phyloP scores from a whole-genome alignment of 495 filamentous ascomycete genomes.

The Lindgomyces ingoldianus region DNA sequence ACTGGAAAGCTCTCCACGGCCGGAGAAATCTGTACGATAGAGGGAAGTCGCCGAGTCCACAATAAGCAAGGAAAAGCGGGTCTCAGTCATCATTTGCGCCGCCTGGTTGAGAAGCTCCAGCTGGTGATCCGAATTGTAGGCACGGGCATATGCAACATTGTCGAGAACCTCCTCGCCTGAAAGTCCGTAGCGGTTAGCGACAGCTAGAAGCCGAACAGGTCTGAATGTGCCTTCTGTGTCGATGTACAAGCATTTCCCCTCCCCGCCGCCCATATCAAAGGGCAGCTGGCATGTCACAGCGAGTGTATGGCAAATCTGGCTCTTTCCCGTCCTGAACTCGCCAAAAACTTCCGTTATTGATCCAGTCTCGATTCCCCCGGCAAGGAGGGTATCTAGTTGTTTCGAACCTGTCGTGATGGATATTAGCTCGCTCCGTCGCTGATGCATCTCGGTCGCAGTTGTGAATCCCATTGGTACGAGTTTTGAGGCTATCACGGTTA shows the following conservation, averaged over 20 bases:
- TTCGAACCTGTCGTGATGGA: slow-evolving; percentile 98
- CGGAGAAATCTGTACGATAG: slow-evolving; percentile 93
- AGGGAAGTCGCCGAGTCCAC: slow-evolving; percentile 94
- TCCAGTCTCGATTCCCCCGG: slow-evolving; percentile 92
- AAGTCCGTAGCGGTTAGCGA: slow-evolving; percentile 90
- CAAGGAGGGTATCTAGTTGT: slow-evolving; percentile 90
- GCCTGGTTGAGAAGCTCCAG: slow-evolving; percentile 92
- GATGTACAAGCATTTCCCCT: slow-evolving; percentile 98
- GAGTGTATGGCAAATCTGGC: slow-evolving; percentile 97
- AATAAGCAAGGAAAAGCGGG: slow-evolving; percentile 89
- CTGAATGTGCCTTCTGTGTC: slow-evolving; percentile 98
- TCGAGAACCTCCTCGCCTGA: slow-evolving; percentile 96
- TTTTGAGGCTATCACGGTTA: slow-evolving; percentile 69
- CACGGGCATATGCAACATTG: slow-evolving; percentile 95
- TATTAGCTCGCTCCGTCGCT: slow-evolving; percentile 90
- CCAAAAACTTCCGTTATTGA: slow-evolving; percentile 99
- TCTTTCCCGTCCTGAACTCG: slow-evolving; percentile 97
- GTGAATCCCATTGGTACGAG: slow-evolving; percentile 98
- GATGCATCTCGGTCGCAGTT: slow-evolving; percentile 99
- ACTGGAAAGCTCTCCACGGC: slow-evolving; percentile 86
- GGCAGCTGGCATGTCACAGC: slow-evolving; percentile 96
- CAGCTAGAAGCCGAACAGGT: slow-evolving; percentile 84
- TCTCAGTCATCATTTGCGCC: slow-evolving; percentile 98
- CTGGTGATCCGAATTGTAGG: slow-evolving; percentile 98
- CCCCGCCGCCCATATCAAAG: slow-evolving; percentile 98